Conservation (phyloP, 495 filamentous ascomycete species). For the Cercophora newfieldiana region DNA sequence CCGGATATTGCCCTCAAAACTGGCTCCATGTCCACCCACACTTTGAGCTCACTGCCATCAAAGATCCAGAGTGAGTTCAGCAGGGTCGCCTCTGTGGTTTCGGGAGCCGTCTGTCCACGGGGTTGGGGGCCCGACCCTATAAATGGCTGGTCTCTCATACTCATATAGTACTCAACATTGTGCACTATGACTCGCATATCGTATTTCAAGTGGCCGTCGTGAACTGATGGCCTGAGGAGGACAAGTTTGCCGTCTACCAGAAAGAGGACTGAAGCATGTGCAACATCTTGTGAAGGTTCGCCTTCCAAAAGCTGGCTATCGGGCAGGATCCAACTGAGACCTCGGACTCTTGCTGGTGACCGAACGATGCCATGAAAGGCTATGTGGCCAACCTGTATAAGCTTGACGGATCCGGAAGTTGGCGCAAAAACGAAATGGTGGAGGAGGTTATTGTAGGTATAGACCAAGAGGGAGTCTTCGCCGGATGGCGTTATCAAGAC, state of each 20-base stretch:
- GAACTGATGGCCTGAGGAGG: constrained; percentile 79
- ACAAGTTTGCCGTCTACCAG: constrained; percentile 96
- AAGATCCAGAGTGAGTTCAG: constrained; percentile 93
- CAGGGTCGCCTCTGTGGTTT: constrained; percentile 54
- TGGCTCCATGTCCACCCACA: constrained; percentile 90
- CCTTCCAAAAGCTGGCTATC: constrained; percentile 88
- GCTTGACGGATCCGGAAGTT: constrained; percentile 63
- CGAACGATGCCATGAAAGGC: constrained; percentile 95
- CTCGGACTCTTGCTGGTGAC: constrained; percentile 86
- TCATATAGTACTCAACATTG: constrained; percentile 90
- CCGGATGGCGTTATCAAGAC: constrained; percentile 85
- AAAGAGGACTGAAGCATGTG: constrained; percentile 90
- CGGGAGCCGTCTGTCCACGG: constrained; percentile 24
- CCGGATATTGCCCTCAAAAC: constrained; percentile 67
- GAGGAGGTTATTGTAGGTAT: constrained; percentile 93
- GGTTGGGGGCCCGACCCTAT: constrained; percentile 29
- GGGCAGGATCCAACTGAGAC: constrained; percentile 93
- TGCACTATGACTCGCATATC: constrained; percentile 97
- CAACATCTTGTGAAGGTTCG: constrained; percentile 94
- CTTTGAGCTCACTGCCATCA: constrained; percentile 77
- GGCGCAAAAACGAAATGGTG: constrained; percentile 89
- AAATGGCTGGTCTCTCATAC: constrained; percentile 83
- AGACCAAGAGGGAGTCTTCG: constrained; percentile 91
- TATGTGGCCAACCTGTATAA: constrained; percentile 93
- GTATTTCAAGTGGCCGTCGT: constrained; percentile 81